Conservation (phyloP, 1,284 basidiomycete genomes). For the Austroboletus niveus region DNA sequence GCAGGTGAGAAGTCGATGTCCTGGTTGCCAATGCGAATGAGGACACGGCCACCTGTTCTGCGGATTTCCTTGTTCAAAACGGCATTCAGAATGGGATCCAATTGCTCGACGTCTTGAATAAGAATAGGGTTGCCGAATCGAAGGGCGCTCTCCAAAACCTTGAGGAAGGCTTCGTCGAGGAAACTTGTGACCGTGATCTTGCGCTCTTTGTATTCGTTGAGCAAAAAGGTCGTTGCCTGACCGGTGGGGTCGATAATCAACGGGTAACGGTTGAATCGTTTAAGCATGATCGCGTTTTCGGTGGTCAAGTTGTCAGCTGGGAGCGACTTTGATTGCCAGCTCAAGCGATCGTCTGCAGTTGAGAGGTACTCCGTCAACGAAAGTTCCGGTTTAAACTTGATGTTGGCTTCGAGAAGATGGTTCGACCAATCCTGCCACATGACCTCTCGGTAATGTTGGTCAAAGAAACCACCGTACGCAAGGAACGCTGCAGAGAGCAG, state of each 20-base stretch:
- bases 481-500: constrained; percentile 95
- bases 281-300: constrained; percentile 99
- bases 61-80: constrained; percentile 97
- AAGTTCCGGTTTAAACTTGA: constrained; percentile 92
- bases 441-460: constrained; percentile 95
- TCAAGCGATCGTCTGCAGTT: constrained; percentile 93
- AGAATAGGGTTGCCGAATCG: constrained; percentile 98
- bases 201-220: constrained; percentile 93
- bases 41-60: constrained; percentile 92
- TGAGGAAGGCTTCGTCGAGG: constrained; percentile 97
- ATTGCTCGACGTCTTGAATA: constrained; percentile 96
- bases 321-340: constrained; percentile 93
- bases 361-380: constrained; percentile 96
- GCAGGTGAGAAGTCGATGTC: constrained; percentile 99
- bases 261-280: constrained; percentile 97
- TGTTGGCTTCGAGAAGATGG: constrained; percentile 85
- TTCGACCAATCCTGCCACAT: constrained; percentile 97
- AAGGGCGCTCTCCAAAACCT: constrained; percentile 97
- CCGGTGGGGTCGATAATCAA: constrained; percentile 98
- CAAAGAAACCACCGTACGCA: constrained; percentile 98
- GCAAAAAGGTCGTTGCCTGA: constrained; percentile 93
- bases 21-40: constrained; percentile 97
- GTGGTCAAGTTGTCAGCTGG: constrained; percentile 95
- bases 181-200: constrained; percentile 99
- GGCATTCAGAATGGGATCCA: constrained; percentile 97